Evolutionary conservation across 805 yeast genomes (phyloP).

Genomic region (Candida ascalaphidarum): DNA sequence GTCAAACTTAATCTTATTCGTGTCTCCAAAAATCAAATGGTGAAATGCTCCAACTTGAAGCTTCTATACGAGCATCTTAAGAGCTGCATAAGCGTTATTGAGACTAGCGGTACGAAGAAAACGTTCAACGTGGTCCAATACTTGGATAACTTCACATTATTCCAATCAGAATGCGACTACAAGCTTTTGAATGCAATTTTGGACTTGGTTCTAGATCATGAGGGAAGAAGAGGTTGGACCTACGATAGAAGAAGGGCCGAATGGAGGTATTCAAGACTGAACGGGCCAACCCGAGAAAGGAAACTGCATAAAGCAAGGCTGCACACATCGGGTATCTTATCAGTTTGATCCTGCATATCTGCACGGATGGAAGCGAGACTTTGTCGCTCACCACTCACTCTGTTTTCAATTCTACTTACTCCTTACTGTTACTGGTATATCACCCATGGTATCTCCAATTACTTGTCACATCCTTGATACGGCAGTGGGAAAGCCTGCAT

Average conservation of each 20-base stretch:
- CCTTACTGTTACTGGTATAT: not conserved
- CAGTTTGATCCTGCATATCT: too few relatives aligned
- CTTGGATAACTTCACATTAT: constrained; percentile 4
- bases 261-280: too few relatives aligned
- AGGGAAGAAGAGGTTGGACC: constrained; percentile 14
- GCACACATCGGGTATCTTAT: too few relatives aligned
- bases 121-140: constrained; percentile 8
- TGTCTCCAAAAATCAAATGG: constrained; percentile 15
- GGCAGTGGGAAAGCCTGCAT: constrained; percentile 74
- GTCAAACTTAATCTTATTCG: constrained; percentile 11
- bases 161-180: constrained; percentile 5
- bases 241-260: constrained; percentile 8
- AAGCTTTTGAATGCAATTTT: constrained; percentile 17
- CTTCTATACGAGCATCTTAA: not conserved
- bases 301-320: too few relatives aligned
- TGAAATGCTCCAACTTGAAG: constrained; percentile 8
- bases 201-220: constrained; percentile 11
- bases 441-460: constrained; percentile 34
- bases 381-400: too few relatives aligned
- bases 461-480: constrained; percentile 91
- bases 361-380: too few relatives aligned
- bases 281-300: too few relatives aligned
- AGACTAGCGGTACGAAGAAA: constrained; percentile 6
- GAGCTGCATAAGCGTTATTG: constrained; percentile 3
- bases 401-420: too few relatives aligned